Evolutionary conservation across 257 asterid species (phyloP), one percentile per base, ranked within the genome.

Genomic region (Coffea canephora): DNA sequence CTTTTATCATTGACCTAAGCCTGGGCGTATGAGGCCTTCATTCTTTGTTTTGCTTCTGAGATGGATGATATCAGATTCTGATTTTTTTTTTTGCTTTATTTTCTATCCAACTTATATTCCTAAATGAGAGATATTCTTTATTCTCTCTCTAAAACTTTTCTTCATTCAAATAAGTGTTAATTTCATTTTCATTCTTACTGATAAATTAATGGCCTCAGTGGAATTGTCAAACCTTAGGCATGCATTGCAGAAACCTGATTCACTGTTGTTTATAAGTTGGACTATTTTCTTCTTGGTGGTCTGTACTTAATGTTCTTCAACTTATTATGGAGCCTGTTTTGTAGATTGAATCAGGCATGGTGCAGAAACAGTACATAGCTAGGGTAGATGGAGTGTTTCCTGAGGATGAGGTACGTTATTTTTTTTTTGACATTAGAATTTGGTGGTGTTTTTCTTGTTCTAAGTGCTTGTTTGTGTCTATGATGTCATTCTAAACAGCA

Each of bases 301-400:
- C 36, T 34, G 14, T 62, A 36, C 41, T 36, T 5, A 39, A 6
- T 71, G 25, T 15, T 71, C 43, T 73, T 16, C 25, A 23, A 52
- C 34, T 31, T 64, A 69, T 23, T 23, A 76, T 45, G 46, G 18
- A 25, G 49, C 34, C 34, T 73, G 69, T 73, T 80, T 71, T 84
- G 85, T 61, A 93, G 99, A 96, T 96, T 79, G 97, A 89, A 89
- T 84, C 97, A 3, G 98, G 99, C 78, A 85, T 77, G 84, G 92
- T 96, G 81, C 88, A 91, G 90, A 96, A 96, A 82, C 90, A 87
- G 81, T 96, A 96, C 83, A 86, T 94, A 86, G 99, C 99, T 3
- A 90, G 89, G 86, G 98, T 96, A 50, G 25, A 81, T 52, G 99
- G 99, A 67, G 90, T 87, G 25, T 96, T 96, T 87, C 99, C 99